Evolutionary conservation across 768 basidiomycete species (phyloP), one percentile per base, ranked within the genome.

Genomic region (Cystofilobasidium capitatum): DNA sequence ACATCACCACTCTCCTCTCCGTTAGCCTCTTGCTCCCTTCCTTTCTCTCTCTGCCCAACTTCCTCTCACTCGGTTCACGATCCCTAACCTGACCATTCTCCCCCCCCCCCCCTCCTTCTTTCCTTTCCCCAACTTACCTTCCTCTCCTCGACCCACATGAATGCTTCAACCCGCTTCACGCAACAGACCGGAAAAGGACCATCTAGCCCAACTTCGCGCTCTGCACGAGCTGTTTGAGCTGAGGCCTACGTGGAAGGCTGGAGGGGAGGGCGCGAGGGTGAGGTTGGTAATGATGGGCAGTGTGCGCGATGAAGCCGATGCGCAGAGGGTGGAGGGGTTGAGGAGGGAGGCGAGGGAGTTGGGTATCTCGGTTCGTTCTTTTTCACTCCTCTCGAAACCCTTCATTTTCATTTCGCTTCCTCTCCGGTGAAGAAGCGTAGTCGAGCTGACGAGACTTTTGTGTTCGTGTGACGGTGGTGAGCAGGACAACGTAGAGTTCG

Each of bases 111-210:
- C 62, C 57, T 47, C 35, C 22, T 58, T 33, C 22, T 42, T 17
- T 35, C 22, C n/a, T 35, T 26, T 39, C 55, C 49, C 1, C 45
- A 57, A 5, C 60, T 58, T 55, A n/a, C 22, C 45, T 54, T 47
- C 58, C 40, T 1, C n/a, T 26, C 13, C 22, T n/a, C 66, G 72
- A 69, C 29, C 10, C n/a, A 24, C 33, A 8, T 20, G 35, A n/a
- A 3, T 31, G 13, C 26, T 22, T 26, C 39, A 16, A 8, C 5
- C 49, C 8, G 5, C 39, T 26, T n/a, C 33, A 3, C 20, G 60
- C 40, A 9, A 49, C 35, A 90, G 89, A 39, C 96, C 96, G 2
- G 96, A 99, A 79, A 99, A 99, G 76, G 89, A 96, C 72, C 93
- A 98, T 65, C 77, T 83, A 1, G 82, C 83, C 6, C 96, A 98